Percentiles rank a stretch among this genome's conserved stretches.
phyloP scores from a whole-genome alignment of 2,329 filamentous ascomycete species.

The Fusarium paranaense region DNA sequence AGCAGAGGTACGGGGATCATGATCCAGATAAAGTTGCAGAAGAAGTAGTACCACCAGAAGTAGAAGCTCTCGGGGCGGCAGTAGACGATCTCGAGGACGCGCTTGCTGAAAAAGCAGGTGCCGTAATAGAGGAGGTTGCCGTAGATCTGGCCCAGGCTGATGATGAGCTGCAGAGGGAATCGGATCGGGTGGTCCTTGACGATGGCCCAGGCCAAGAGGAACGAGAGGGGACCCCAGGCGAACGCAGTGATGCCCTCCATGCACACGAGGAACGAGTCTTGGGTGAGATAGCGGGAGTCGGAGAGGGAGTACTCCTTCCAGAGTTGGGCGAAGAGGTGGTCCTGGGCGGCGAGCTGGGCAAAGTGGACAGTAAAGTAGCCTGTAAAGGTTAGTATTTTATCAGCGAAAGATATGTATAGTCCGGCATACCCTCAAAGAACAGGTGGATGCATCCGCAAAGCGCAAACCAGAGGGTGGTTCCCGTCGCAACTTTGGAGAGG shows the following conservation, averaged over 20 bases:
- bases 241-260: constrained; percentile 67
- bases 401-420: accelerated
- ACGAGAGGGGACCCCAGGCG: constrained; percentile 65
- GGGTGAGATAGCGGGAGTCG: constrained; percentile 66
- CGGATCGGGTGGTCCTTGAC: constrained; percentile 57
- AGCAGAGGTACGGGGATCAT: constrained; percentile 57
- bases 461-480: constrained; percentile 79
- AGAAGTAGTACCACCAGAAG: constrained; percentile 65
- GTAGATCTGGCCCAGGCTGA: constrained; percentile 63
- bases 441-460: constrained; percentile 69
- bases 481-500: constrained; percentile 65
- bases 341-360: constrained; percentile 52
- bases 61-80: constrained; percentile 64
- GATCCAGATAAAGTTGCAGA: constrained; percentile 66
- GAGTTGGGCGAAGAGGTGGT: constrained; percentile 62
- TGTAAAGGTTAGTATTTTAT: constrained; percentile 27
- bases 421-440: constrained; percentile 54
- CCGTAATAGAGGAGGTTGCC: constrained; percentile 65
- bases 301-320: constrained; percentile 71
- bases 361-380: constrained; percentile 63
- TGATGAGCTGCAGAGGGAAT: constrained; percentile 60
- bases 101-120: constrained; percentile 58
- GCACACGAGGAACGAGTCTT: constrained; percentile 64
- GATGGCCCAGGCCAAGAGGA: constrained; percentile 59
- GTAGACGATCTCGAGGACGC: constrained; percentile 54